These are phyloP conservation scores for Quercus tomentella DNA, from an alignment of 331 rosid species.

Conservation along the genomic window DNA sequence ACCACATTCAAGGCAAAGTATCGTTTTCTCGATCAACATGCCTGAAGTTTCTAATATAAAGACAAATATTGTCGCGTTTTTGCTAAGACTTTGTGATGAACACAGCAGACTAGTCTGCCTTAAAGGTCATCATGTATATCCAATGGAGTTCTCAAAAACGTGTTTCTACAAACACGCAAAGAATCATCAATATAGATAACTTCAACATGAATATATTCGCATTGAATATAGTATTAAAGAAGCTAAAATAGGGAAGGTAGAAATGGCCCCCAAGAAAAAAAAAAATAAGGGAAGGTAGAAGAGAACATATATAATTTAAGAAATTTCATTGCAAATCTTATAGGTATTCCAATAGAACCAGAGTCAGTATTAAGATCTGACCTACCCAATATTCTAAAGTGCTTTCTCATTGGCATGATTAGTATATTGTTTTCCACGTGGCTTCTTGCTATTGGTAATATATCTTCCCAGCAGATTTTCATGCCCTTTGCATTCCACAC, in stretches of 20 bases:
- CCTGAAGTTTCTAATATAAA: too few relatives aligned
- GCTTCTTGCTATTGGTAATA: slow-evolving; percentile 29
- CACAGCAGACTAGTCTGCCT: background rate
- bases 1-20: too few relatives aligned
- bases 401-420: slow-evolving; percentile 38
- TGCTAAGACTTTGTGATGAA: background rate
- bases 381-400: slow-evolving; percentile 60
- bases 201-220: background rate
- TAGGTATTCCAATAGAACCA: background rate
- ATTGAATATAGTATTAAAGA: background rate
- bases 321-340: background rate
- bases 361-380: slow-evolving; percentile 29
- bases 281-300: background rate
- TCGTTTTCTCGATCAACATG: too few relatives aligned
- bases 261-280: background rate
- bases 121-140: slow-evolving; percentile 7
- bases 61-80: too few relatives aligned
- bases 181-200: slow-evolving; percentile 9
- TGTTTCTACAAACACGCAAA: slow-evolving; percentile 39
- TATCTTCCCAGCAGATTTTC: slow-evolving; percentile 58
- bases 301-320: slow-evolving; percentile 8
- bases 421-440: slow-evolving; percentile 31
- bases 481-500: slow-evolving; percentile 31
- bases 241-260: background rate
- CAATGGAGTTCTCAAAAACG: slow-evolving; percentile 19